Evolutionary conservation across 768 basidiomycete genomes (phyloP), one percentile per base, ranked within the genome.

Genomic region (Boletus insuetus): DNA sequence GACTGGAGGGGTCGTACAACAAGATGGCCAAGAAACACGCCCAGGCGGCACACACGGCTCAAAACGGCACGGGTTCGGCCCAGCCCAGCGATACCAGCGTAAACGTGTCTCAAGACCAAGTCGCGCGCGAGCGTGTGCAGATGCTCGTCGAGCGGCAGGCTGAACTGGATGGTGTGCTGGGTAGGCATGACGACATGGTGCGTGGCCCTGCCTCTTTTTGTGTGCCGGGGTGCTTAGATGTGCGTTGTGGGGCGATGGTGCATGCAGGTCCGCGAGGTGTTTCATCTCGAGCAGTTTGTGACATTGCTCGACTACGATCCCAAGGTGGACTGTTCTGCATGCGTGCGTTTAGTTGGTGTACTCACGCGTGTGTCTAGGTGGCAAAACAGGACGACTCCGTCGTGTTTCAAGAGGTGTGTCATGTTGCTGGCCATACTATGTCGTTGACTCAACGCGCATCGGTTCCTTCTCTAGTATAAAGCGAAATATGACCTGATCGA

Each of bases 251-350:
- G 55, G 29, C 47, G 31, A 13, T 8, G 17, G 24, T 45, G 54
- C 14, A 41, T 20, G 40, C 57, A 93, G 87, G 79, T 96, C 46
- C 83, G 94, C 56, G 92, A 98, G 71, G 77, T 83, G 55, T 98
- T 95, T 70, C 94, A 98, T 66, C 78, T 96, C 72, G 87, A 94
- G 59, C 77, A 86, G 54, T 95, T 89, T 66, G 81, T 84, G 3
- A 84, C 81, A 24, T 77, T 96, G 75, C 72, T 94, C 35, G 78
- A 77, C 19, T 98, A 85, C 68, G 81, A 95, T 70, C 94, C 94
- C 10, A 69, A 76, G 70, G 89, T 89, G 58, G 29, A 32, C 13
- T 41, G 20, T 9, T 19, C 20, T 40, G 24, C 9, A 9, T 11
- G 24, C 8, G 26, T 39, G 9, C 19, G 10, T 44, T 32, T 32